A percentile compares a stretch with the other conserved stretches of the same genome.
Evolutionary conservation across 2,329 filamentous ascomycete species (phyloP).

Genomic region (Bimuria novae-zelandiae): DNA sequence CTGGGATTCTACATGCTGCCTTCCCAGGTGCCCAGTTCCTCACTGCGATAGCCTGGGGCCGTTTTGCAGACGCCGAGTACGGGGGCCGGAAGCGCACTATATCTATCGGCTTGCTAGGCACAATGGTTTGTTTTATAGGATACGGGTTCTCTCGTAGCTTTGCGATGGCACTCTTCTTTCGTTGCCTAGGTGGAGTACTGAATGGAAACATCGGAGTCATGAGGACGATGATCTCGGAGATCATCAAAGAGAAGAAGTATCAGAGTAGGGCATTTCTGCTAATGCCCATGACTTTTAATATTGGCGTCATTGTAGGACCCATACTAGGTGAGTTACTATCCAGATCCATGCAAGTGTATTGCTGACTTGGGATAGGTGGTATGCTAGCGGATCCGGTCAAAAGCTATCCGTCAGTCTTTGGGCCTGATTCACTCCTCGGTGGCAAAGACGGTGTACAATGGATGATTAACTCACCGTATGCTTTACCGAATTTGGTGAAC

Average conservation of each 20-base stretch:
- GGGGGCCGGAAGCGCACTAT: constrained; percentile 77
- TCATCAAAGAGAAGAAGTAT: constrained; percentile 70
- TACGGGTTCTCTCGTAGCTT: constrained; percentile 73
- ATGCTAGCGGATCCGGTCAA: constrained; percentile 68
- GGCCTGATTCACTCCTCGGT: constrained; percentile 61
- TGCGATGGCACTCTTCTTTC: constrained; percentile 64
- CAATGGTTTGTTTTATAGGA: constrained; percentile 66
- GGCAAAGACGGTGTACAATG: constrained; percentile 64
- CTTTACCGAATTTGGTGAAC: constrained; percentile 70
- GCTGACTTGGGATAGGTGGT: constrained; percentile 61
- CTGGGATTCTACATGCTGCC: constrained; percentile 75
- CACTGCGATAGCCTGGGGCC: constrained; percentile 82
- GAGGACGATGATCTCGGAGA: constrained; percentile 74
- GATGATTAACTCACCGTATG: constrained; percentile 70
- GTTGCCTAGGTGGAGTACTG: constrained; percentile 67
- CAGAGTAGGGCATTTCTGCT: constrained; percentile 62
- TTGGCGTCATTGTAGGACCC: constrained; percentile 54
- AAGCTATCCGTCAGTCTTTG: constrained; percentile 67
- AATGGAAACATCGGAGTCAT: constrained; percentile 78
- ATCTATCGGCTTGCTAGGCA: constrained; percentile 75
- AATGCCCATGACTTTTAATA: constrained; percentile 71
- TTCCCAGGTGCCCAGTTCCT: constrained; percentile 84
- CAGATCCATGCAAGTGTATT: no score
- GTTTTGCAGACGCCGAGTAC: constrained; percentile 65
- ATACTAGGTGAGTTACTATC: constrained; percentile 36